Evolutionary conservation across 2,329 filamentous ascomycete genomes (phyloP), one percentile per base, ranked within the genome.

Genomic region (Chalaropsis thielavioides): DNA sequence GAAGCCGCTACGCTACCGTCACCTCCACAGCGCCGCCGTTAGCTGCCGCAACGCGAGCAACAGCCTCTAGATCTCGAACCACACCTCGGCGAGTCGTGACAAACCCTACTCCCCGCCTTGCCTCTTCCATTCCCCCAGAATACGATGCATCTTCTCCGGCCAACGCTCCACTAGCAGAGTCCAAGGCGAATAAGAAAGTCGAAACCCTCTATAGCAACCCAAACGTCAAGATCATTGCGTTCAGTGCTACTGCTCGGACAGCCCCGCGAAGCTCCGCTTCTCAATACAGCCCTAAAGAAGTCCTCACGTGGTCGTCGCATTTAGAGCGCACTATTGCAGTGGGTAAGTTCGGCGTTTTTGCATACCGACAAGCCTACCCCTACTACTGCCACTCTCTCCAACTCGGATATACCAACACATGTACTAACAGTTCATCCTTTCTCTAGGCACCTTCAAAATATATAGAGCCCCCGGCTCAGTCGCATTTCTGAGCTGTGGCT

Each of bases 401-500:
- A 10, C 15, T 38, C 61, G 5, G 40, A 4, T 56, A 63, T 46
- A 40, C 19, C 8, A 4, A 46, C 43, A n/a, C 1, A 46, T 6
- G 22, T 27, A 44, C 11, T 64, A 43, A 43, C 38, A 17, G 22
- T 41, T 31, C 13, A 19, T 51, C 58, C 31, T 59, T 31, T 19
- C 35, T 24, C 5, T 66, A 83, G 91, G 90, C 1, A 82, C 85
- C 0, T 81, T 96, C 67, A 83, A 87, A 68, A 90, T 96, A 68
- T 95, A 96, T 73, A 86, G 89, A 70, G 88, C 94, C 41, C 88
- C 89, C 7, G 89, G 90, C 22, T 90, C 90, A 10, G 89, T 94
- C 17, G 89, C 90, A 13, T 96, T 96, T 71, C 80, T 96, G 10
- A 92, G 88, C 74, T 95, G 90, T 68, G 89, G 89, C 67, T 85